Evolutionary conservation across 345 rosid genomes (phyloP), one percentile per base, ranked within the genome.

Genomic region (Euphorbia pulcherrima): DNA sequence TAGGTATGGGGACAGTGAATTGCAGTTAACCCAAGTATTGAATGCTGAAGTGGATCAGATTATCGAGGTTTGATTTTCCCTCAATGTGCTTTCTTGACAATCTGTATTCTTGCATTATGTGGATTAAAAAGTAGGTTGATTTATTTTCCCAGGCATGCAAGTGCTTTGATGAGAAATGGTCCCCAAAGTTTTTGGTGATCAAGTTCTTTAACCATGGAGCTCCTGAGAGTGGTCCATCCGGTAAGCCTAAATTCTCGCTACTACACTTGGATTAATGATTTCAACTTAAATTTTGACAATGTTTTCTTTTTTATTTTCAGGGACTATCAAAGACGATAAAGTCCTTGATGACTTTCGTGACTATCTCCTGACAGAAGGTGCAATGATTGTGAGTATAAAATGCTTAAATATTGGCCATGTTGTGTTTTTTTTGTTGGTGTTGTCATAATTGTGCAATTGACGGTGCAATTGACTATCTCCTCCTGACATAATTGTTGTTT

Each of bases 1-100:
- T 65, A 90, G 98, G 94, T 97, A 93, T 73, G 98, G 98, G 16
- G 98, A 87, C 13, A 90, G 97, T 24, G 98, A 89, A 72, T 90
- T 97, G 0, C 96, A 93, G 58, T 93, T 93, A 76, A 89, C 79
- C 59, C 97, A 89, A 76, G 96, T 93, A 64, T 72, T 90, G 58
- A 93, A 93, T 35, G 67, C 86, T 59, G 98, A 93, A 64, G 69
- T 93, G 63, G 87, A 89, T 75, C 97, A 93, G 70, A 85, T 90
- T 9, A 89, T 82, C 60, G 90, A 90, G 97, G 97, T 90, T 30
- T 64, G 16, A 59, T n/a, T 39, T 33, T 5, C 47, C 13, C 16
- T 68, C 29, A 62, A 35, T 71, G 9, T 16, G 24, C 59, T 37
- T 39, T n/a, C n/a, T n/a, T 28, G 56, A 39, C 13, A 14, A n/a